Conservation (phyloP, 345 rosid genomes). For the Camelina neglecta region DNA sequence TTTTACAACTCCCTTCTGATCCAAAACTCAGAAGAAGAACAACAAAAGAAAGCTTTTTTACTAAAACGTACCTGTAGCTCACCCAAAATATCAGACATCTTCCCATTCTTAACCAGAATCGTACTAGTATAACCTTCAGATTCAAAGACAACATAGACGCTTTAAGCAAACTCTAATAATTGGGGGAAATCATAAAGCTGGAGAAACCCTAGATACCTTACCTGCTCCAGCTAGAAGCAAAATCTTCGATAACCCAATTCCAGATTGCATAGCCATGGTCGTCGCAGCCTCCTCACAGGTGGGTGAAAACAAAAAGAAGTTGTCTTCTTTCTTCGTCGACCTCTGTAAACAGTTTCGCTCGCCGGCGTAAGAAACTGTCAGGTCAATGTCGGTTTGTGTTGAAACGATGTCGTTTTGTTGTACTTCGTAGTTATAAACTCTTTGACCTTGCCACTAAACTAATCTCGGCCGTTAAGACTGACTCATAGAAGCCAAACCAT, state of each 20-base stretch:
- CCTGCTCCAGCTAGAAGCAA: slow-evolving; percentile 87
- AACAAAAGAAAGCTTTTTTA: slow-evolving; percentile 14
- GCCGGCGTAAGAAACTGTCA: slow-evolving; percentile 32
- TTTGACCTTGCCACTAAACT: slow-evolving; percentile 16
- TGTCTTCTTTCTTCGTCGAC: slow-evolving; percentile 36
- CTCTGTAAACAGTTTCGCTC: slow-evolving; percentile 18
- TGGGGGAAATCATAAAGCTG: slow-evolving; percentile 9
- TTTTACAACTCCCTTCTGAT: not conserved
- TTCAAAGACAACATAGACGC: not conserved
- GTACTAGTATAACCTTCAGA: slow-evolving; percentile 79
- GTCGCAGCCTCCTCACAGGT: slow-evolving; percentile 3
- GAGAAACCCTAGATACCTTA: slow-evolving; percentile 35
- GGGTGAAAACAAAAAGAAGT: not conserved
- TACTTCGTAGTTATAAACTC: not conserved
- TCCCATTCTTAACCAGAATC: slow-evolving; percentile 74
- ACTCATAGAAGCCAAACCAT: too few relatives aligned
- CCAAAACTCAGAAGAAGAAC: slow-evolving; percentile 18
- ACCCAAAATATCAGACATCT: slow-evolving; percentile 76
- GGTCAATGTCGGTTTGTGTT: not conserved
- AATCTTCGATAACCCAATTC: slow-evolving; percentile 73
- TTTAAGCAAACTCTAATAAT: not conserved
- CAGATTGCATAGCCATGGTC: slow-evolving; percentile 81
- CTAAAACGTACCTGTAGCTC: slow-evolving; percentile 71
- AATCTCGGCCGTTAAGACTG: too few relatives aligned
- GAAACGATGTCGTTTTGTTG: slow-evolving; percentile 21